Conservation (phyloP, 1,284 basidiomycete genomes). For the Ganoderma multipileum region DNA sequence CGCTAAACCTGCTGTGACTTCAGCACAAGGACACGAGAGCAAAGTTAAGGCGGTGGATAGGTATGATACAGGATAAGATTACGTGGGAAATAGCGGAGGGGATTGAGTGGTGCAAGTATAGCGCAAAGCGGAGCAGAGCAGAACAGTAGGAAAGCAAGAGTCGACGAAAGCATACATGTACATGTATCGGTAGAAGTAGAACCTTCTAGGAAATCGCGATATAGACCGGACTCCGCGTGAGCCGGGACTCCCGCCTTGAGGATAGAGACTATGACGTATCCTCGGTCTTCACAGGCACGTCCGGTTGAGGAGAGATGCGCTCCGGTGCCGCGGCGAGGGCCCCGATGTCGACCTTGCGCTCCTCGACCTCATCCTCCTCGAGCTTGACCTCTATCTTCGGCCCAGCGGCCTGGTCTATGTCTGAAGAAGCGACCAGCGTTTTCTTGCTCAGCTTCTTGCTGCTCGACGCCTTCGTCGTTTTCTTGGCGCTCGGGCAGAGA, state of each 20-base stretch:
- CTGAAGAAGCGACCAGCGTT: background rate
- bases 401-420: slow-evolving; percentile 25
- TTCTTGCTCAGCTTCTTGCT: slow-evolving; percentile 26
- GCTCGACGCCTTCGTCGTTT: slow-evolving; percentile 26
- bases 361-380: slow-evolving; percentile 40
- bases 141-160: slow-evolving; percentile 2
- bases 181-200: slow-evolving; percentile 4
- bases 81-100: background rate
- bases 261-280: slow-evolving; percentile 3
- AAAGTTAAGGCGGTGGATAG: background rate
- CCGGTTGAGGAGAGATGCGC: slow-evolving; percentile 9
- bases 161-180: background rate
- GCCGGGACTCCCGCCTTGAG: background rate
- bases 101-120: background rate
- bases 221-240: background rate
- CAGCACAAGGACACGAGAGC: background rate
- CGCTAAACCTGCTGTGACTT: slow-evolving; percentile 54
- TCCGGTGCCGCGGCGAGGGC: background rate
- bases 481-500: slow-evolving; percentile 69
- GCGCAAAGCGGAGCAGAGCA: background rate
- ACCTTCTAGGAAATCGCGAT: background rate
- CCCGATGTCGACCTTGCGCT: slow-evolving; percentile 21
- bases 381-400: slow-evolving; percentile 49
- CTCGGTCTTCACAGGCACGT: slow-evolving; percentile 18
- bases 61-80: slow-evolving; percentile 10